Evolutionary conservation across 768 basidiomycete genomes (phyloP), one percentile per base, ranked within the genome.

Genomic region (Sistotremastrum niveocremeum): DNA sequence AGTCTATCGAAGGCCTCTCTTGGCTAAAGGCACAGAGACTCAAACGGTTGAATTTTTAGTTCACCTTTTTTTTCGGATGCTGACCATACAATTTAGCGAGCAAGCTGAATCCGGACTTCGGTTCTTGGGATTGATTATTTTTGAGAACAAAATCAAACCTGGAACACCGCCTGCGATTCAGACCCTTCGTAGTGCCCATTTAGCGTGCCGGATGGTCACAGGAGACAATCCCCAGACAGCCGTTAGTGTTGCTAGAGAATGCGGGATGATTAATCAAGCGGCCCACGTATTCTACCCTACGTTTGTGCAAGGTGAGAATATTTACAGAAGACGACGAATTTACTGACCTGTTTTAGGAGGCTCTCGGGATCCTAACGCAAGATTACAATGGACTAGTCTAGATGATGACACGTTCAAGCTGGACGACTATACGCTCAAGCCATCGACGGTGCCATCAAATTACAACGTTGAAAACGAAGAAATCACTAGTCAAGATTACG

Each of bases 1-100:
- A 95, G 70, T 91, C 78, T 51, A 76, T 98, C 45, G 88, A 94
- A 34, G 81, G 86, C 9, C 64, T 99, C 46, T 86, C 94, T 0
- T 99, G 95, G 95, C 72, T 98, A 47, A 98, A 84, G 58, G 95
- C 95, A 1, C 95, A 99, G 60, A 78, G 86, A 41, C 82, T 99
- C 80, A 93, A 89, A 64, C 73, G 95, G 91, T 84, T 20, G 31
- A 44, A 72, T 60, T 5, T 31, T 45, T 37, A 39, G 20, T 31
- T 39, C 11, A 39, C 44, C 12, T 41, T 34, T 12, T 42, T 34
- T 35, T 36, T 9, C 49, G 45, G 39, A 44, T 32, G 50, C 36
- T 41, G 34, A 42, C 37, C 37, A 32, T n/a, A 6, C 41, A 37
- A 6, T 2, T 10, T 53, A 95, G 91, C 30, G 95, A 98, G 55